Base-by-base conservation (phyloP, 495 filamentous ascomycete species). In the Aspergillus leporis region DNA sequence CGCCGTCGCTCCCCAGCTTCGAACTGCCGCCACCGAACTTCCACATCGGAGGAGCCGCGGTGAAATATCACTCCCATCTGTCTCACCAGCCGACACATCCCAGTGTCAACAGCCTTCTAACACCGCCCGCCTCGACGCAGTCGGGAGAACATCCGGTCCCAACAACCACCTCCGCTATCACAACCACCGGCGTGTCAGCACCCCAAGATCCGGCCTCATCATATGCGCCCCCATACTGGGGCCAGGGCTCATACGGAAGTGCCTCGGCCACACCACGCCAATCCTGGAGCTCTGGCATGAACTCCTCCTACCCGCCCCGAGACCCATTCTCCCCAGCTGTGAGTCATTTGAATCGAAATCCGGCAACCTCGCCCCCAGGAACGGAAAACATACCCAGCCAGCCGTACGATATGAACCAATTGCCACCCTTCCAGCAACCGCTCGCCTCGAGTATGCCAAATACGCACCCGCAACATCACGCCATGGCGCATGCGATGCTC, bases 31-130 rank as follows among this genome's bases (percentile, higher is more conserved):
- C 81, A 1, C 82, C 83, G 38, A 73, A 67, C n/a, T 69, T 75
- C 49, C 63, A 63, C 1, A 18, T 63, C 18, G 38, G 55, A 28
- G 60, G 51, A 54, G 59, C 63, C 25, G 50, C 72, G 1, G 55
- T 74, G 41, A 85, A 83, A 63, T 83, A 78, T 60, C 65, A 71
- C 0, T 64, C 69, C 47, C 66, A 65, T 34, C 66, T 69, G 45
- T 68, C 68, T 71, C 71, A 58, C n/a, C 57, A 69, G 3, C 63
- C 70, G 55, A 70, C 70, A 66, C 85, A 69, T 55, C 79, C 84
- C 56, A 84, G 80, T 61, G 82, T 83, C 56, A 83, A 80, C 61
- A 88, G 82, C 59, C 77, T 88, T 28, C 71, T 87, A 55, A 90
- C 85, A 6, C 83, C 85, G 30, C 86, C 85, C 57, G 72, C 70